Base-by-base conservation (phyloP, 2,329 filamentous ascomycete species). In the Orbilia javanica region DNA sequence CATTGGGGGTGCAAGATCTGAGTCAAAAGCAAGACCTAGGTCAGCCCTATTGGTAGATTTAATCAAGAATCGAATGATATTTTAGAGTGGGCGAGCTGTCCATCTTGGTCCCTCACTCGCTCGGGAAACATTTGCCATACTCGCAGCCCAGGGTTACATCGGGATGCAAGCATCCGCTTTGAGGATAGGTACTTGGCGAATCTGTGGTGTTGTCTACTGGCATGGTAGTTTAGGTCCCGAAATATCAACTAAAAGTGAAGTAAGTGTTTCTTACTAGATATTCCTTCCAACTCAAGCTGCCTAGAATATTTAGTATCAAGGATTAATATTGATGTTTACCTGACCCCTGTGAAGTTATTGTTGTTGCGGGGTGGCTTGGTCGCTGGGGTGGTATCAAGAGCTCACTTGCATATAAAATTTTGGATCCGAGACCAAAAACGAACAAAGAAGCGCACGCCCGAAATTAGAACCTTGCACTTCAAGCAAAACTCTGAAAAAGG, bases 141-240 rank as follows among this genome's bases (percentile, higher is more conserved):
- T 39, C 36, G 67, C 44, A 64, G 46, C 20, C 46, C 48, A 73
- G 62, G 60, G 69, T 73, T 73, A 73, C 69, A 73, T 73, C 50
- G 62, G 25, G 8, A 65, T 73, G 60, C 60, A 65, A 20, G 60
- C 10, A 15, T 18, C 50, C 69, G 53, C 25, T 66, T 60, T 52
- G 42, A 52, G 53, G 27, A 34, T 46, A 62, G 55, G 6, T 31
- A 53, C 55, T 60, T 60, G 55, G 55, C 55, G 8, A 4, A 39
- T 7, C 3, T n/a, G 31, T 60, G 6, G n/a, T 60, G 31, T 60
- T 42, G 18, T 15, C 5, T 3, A 39, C 7, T 18, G 22, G 6
- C 3, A 6, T 36, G 52, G 1, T 57, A 36, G 6, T 27, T n/a
- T 13, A 39, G 3, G 36, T 15, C 4, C 36, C n/a, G n/a, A 31